Conservation (phyloP, 1,284 basidiomycete genomes). For the Rhizopogon parksii region DNA sequence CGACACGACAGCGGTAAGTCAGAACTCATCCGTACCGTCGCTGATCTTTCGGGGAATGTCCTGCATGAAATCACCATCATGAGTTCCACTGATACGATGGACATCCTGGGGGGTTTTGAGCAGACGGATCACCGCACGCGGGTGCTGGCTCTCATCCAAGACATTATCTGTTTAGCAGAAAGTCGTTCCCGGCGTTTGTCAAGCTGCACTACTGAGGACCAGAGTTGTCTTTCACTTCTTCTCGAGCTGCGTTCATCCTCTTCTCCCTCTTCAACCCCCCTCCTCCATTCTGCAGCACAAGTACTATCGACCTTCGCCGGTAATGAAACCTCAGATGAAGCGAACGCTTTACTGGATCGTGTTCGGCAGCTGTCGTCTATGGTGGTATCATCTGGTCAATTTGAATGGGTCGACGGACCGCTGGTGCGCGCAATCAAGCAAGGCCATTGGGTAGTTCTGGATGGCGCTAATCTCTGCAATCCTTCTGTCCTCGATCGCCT, state of each 20-base stretch:
- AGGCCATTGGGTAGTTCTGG: slow-evolving; percentile 89
- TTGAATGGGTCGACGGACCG: slow-evolving; percentile 98
- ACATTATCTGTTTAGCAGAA: slow-evolving; percentile 37
- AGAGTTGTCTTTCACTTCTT: slow-evolving; percentile 14
- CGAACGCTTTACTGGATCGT: slow-evolving; percentile 14
- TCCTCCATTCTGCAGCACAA: slow-evolving; percentile 18
- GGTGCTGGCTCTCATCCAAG: slow-evolving; percentile 33
- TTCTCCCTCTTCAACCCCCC: slow-evolving; percentile 12
- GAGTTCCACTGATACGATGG: slow-evolving; percentile 86
- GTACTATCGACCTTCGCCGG: slow-evolving; percentile 14
- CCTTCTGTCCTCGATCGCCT: slow-evolving; percentile 95
- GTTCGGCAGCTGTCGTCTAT: slow-evolving; percentile 14
- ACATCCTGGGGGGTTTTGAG: slow-evolving; percentile 95
- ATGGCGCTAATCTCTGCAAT: slow-evolving; percentile 92
- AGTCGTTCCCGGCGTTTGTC: slow-evolving; percentile 31
- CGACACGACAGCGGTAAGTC: slow-evolving; percentile 77
- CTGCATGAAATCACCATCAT: slow-evolving; percentile 80
- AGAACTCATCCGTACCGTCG: slow-evolving; percentile 64
- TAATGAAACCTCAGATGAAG: slow-evolving; percentile 11
- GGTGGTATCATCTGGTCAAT: slow-evolving; percentile 44
- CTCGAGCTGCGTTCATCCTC: slow-evolving; percentile 19
- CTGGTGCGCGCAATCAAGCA: slow-evolving; percentile 80
- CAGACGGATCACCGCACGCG: slow-evolving; percentile 61
- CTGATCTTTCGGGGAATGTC: slow-evolving; percentile 61
- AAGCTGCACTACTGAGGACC: slow-evolving; percentile 29